phyloP scores from a whole-genome alignment of 495 filamentous ascomycete species.

The Cenococcum geophilum region DNA sequence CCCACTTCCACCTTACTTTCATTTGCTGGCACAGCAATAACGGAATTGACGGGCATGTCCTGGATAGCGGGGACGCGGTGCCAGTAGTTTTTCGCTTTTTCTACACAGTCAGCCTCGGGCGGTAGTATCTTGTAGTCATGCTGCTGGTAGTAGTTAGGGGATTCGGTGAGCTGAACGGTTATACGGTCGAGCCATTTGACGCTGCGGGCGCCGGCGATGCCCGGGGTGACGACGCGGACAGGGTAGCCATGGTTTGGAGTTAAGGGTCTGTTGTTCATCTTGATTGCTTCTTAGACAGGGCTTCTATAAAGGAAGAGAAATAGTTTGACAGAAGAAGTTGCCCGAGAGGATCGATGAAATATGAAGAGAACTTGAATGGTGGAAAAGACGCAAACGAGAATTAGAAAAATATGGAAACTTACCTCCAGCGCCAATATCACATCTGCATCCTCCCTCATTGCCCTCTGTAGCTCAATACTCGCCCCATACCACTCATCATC shows the following conservation, averaged over 20 bases:
- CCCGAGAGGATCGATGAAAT: background rate
- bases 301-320: background rate
- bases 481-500: conserved; percentile 54
- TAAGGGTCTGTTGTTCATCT: conserved; percentile 39
- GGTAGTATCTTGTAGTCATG: conserved; percentile 42
- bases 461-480: conserved; percentile 46
- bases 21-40: conserved; percentile 46
- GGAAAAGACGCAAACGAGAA: background rate
- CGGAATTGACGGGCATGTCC: conserved; percentile 46
- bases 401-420: conserved; percentile 10
- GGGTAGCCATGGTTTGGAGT: conserved; percentile 36
- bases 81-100: conserved; percentile 47
- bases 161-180: conserved; percentile 32
- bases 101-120: conserved; percentile 31
- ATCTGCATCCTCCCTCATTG: conserved; percentile 43
- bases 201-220: conserved; percentile 35
- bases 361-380: background rate
- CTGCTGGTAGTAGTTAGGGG: conserved; percentile 37
- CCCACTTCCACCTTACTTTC: conserved; percentile 38
- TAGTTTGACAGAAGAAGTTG: background rate
- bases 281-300: background rate
- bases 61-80: conserved; percentile 30
- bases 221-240: conserved; percentile 38
- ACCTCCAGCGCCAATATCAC: conserved; percentile 53
- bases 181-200: conserved; percentile 40